Evolutionary conservation across 176 grass and related monocot genomes (phyloP).

Genomic region (Juncus effusus): DNA sequence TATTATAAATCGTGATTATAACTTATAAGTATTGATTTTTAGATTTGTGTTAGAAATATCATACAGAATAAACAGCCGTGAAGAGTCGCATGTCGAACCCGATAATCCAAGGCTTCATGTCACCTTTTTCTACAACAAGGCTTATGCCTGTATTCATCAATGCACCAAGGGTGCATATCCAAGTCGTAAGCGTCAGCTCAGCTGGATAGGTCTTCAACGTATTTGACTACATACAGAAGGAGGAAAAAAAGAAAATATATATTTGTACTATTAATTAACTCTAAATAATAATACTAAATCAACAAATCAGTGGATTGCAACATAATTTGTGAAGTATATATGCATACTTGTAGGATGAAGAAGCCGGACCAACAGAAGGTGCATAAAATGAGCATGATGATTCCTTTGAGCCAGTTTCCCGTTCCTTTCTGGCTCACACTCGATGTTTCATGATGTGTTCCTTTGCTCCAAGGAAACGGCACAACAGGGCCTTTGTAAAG

Average conservation of each 20-base stretch:
- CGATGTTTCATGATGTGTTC: constrained; percentile 7
- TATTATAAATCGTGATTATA: background rate
- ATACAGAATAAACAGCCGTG: constrained; percentile 75
- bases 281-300: background rate
- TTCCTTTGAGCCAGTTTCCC: constrained; percentile 57
- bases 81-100: constrained; percentile 76
- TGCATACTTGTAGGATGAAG: constrained; percentile 72
- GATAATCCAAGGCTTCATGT: constrained; percentile 55
- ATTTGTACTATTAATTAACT: background rate
- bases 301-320: background rate
- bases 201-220: constrained; percentile 65
- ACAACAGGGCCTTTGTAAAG: constrained; percentile 62
- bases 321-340: background rate
- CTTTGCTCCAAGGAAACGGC: constrained; percentile 52
- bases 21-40: background rate
- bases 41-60: background rate
- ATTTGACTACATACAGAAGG: constrained; percentile 41
- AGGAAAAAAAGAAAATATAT: background rate
- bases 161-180: constrained; percentile 57
- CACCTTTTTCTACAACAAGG: constrained; percentile 53
- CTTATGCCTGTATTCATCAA: constrained; percentile 43
- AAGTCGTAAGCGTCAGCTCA: constrained; percentile 58
- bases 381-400: constrained; percentile 68
- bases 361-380: constrained; percentile 88
- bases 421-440: background rate